Evolutionary conservation across 441 rosid species (phyloP).

Genomic region (Omphalea diandra): DNA sequence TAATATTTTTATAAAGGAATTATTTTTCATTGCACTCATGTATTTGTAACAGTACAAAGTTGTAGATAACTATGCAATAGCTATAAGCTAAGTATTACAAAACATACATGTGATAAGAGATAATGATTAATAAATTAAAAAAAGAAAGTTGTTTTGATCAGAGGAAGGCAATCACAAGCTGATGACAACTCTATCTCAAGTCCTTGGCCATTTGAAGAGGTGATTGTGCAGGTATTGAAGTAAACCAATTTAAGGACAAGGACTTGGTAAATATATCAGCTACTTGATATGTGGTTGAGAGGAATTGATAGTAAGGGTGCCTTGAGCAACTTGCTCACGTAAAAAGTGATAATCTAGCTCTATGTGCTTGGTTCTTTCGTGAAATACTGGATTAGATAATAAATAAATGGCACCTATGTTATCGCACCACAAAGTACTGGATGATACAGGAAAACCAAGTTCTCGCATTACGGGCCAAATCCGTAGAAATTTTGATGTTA

Average conservation of each 20-base stretch:
- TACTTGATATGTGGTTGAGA: neutral
- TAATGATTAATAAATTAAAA: too few species aligned
- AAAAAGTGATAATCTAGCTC: too few species aligned
- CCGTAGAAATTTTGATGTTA: neutral
- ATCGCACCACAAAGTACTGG: neutral
- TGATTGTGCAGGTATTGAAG: neutral
- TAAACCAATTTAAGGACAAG: neutral
- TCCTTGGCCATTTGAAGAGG: neutral
- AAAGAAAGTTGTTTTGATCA: too few species aligned
- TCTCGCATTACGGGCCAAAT: neutral
- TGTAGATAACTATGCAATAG: too few species aligned
- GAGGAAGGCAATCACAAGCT: too few species aligned
- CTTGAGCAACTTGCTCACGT: neutral
- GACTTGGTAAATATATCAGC: neutral
- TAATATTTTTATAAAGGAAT: too few species aligned
- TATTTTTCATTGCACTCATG: too few species aligned
- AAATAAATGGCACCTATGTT: neutral
- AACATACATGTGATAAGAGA: too few species aligned
- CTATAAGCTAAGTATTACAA: too few species aligned
- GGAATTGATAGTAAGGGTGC: neutral
- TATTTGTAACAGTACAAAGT: too few species aligned
- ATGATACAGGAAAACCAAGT: neutral
- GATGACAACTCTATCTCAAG: neutral
- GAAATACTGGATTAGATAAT: neutral
- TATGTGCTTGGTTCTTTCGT: too few species aligned